Evolutionary conservation across 2,329 filamentous ascomycete genomes (phyloP).

Genomic region (Trichophyton benhamiae): DNA sequence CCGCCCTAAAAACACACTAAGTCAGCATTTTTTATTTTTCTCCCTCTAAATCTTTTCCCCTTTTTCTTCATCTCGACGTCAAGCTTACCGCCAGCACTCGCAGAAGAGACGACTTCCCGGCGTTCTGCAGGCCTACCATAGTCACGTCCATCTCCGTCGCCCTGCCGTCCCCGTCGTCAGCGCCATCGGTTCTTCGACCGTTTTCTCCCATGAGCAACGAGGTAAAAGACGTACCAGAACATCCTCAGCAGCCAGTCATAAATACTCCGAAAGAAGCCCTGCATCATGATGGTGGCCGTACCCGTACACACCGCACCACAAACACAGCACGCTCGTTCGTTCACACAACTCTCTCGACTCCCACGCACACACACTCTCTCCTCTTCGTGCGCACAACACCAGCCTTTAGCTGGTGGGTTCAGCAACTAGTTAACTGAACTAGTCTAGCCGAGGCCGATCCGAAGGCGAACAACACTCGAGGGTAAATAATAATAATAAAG

Average conservation of each 20-base stretch:
- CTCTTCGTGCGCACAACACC: no score
- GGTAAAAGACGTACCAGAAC: constrained; percentile 62
- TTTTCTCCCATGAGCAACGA: background rate
- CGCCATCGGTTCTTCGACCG: background rate
- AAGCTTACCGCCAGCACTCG: constrained; percentile 81
- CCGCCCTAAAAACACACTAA: constrained; percentile 53
- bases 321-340: background rate
- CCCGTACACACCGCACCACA: background rate
- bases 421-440: background rate
- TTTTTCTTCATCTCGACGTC: background rate
- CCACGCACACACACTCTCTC: no score
- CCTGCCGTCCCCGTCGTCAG: constrained; percentile 40
- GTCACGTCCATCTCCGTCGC: constrained; percentile 99
- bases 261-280: constrained; percentile 80
- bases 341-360: background rate
- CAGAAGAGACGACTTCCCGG: constrained; percentile 90
- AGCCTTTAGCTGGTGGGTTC: no score
- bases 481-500: background rate
- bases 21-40: background rate
- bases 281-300: constrained; percentile 51
- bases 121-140: constrained; percentile 96
- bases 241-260: constrained; percentile 98
- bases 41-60: no score
- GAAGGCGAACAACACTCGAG: background rate
- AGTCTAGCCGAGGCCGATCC: no score